Base-by-base conservation (phyloP, 2,329 filamentous ascomycete genomes). In the Plenodomus biglobosus region DNA sequence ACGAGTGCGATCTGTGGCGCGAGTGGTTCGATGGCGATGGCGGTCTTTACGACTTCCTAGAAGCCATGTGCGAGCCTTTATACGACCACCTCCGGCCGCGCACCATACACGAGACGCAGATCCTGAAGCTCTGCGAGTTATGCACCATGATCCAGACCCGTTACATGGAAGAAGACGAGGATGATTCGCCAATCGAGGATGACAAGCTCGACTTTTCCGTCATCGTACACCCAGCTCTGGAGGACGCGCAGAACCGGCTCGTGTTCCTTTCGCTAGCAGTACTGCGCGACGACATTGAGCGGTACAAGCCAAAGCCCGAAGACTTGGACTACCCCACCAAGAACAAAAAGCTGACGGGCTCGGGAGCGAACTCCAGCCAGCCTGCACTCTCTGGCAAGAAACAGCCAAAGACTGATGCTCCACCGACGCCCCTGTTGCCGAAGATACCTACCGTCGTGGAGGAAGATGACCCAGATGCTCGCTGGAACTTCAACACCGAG, bases 1-100 rank as follows among this genome's bases (percentile, higher is more conserved):
- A 87, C 55, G 85, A 87, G 64, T 85, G 84, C 62, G 83, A 85
- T 44, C 71, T 87, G 7, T 87, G 84, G 83, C 76, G 76, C 3
- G 81, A 85, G 64, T 85, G 83, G 83, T 85, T 86, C 52, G 80
- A 84, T 51, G 82, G 80, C 3, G 80, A 85, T 49, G 80, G 77
- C 20, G 82, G 80, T 2, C 65, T 86, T 6, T 85, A 87, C 59
- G 82, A 86, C 50, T 87, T 85, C 54, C 73, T 87, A 1, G 85
- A 87, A 64, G 79, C 82, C 16, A 75, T 87, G 39, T 85, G 84
- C 63, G 85, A 87, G 64, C 84, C 85, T 2, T 73, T 87, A 21
- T 86, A 86, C 59, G 85, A 87, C 58, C 77, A 86, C 59, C 72
- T 87, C 20, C 77, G 83, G 42, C 85, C 85, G 7, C 77, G 81